phyloP scores from a whole-genome alignment of 75 land plant species.

The Adiantum capillusveneris region DNA sequence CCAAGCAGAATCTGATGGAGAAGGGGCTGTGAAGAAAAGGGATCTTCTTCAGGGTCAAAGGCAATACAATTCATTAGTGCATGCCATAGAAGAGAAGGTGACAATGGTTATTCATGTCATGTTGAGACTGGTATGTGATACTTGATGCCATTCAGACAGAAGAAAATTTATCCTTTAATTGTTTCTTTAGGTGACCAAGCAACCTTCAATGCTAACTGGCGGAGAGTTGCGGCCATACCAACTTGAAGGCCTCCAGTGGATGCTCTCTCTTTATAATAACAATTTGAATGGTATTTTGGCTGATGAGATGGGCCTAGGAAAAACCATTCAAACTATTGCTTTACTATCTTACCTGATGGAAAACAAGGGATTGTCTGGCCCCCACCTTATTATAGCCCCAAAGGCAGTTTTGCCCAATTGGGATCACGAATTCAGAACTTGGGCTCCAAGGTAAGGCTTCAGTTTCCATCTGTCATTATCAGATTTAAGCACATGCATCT shows the following conservation, averaged over 20 bases:
- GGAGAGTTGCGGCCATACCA: conserved; percentile 86
- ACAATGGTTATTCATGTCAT: neutral
- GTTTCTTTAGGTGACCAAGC: conserved; percentile 62
- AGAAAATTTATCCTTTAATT: neutral
- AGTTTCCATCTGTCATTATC: no score
- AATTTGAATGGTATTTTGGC: conserved; percentile 97
- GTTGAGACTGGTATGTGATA: neutral
- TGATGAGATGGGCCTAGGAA: conserved; percentile 99
- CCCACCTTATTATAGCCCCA: conserved; percentile 92
- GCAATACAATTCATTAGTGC: conserved; percentile 88
- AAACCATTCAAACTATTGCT: conserved; percentile 94
- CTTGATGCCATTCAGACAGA: neutral
- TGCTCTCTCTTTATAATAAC: conserved; percentile 96
- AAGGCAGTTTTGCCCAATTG: conserved; percentile 97
- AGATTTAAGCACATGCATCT: neutral
- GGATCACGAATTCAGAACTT: conserved; percentile 75
- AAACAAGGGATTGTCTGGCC: conserved; percentile 81
- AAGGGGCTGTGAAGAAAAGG: conserved; percentile 33
- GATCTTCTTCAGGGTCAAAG: conserved; percentile 91
- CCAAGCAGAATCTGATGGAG: conserved; percentile 22
- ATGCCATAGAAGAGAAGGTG: conserved; percentile 93
- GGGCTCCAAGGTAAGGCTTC: conserved; percentile 83
- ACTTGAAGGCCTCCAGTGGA: conserved; percentile 98
- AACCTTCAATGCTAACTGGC: conserved; percentile 91
- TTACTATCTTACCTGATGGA: conserved; percentile 88